Percentiles rank a stretch among this genome's conserved stretches.
Conservation (phyloP, 108 stramenopile species). For the Schizochytrium sp. region DNA sequence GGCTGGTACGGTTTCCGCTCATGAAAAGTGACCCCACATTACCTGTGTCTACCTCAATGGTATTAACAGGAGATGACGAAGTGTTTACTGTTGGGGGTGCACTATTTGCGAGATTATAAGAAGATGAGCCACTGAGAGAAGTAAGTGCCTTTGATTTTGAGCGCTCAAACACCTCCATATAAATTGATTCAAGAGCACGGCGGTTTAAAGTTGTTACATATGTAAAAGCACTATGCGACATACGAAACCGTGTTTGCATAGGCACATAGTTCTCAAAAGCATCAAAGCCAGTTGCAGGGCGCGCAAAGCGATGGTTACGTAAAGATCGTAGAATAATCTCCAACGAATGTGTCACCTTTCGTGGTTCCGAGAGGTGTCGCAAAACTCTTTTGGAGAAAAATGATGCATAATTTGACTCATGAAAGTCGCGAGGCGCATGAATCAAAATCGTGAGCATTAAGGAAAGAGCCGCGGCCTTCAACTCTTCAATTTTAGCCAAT, state of each 20-base stretch:
- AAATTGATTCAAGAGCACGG: conserved; percentile 32
- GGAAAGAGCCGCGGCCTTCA: conserved; percentile 20
- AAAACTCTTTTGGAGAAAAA: conserved; percentile 7
- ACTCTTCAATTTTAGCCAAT: conserved; percentile 44
- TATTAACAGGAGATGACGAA: not conserved
- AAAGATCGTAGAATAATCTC: conserved; percentile 28
- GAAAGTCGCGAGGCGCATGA: not conserved
- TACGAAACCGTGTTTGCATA: not conserved
- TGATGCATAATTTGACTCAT: conserved; percentile 5
- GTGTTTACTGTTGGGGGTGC: not conserved
- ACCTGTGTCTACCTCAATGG: not conserved
- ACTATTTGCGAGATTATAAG: not conserved
- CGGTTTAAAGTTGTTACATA: not conserved
- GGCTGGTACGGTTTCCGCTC: not conserved
- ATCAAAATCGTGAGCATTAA: conserved; percentile 43
- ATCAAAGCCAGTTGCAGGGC: not conserved
- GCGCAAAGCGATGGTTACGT: not conserved
- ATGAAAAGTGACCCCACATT: not conserved
- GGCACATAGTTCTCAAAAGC: not conserved
- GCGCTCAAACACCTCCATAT: conserved; percentile 16
- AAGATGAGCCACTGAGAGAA: not conserved
- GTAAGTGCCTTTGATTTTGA: conserved; percentile 42
- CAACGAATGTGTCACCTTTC: conserved; percentile 52
- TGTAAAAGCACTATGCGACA: not conserved
- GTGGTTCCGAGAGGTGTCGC: conserved; percentile 51